A percentile compares a stretch with the other conserved stretches of the same genome.
Conservation (phyloP, 768 basidiomycete genomes). For the Boletus reticulatus region DNA sequence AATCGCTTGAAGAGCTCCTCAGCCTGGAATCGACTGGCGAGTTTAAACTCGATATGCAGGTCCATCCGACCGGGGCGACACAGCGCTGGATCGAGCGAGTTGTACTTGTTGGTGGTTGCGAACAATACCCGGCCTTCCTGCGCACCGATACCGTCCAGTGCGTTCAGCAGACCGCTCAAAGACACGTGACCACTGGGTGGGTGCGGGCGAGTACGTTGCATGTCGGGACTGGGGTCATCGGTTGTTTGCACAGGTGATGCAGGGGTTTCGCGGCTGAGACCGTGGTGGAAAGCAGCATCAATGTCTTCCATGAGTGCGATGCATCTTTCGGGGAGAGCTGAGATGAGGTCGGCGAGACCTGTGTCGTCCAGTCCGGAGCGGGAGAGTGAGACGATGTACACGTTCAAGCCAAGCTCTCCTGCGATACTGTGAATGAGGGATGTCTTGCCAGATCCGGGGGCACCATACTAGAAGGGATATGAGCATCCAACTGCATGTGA, state of each 20-base stretch:
- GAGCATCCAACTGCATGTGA: neutral
- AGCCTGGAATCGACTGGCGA: slow-evolving; percentile 70
- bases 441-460: slow-evolving; percentile 77
- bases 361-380: slow-evolving; percentile 62
- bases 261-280: slow-evolving; percentile 34
- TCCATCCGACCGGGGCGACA: slow-evolving; percentile 81
- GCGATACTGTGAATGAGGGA: slow-evolving; percentile 74
- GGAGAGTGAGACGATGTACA: slow-evolving; percentile 72
- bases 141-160: slow-evolving; percentile 77
- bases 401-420: slow-evolving; percentile 71
- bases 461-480: slow-evolving; percentile 49
- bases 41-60: slow-evolving; percentile 71
- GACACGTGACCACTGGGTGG: slow-evolving; percentile 41
- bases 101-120: slow-evolving; percentile 76
- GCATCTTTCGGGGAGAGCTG: slow-evolving; percentile 63
- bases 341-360: slow-evolving; percentile 54
- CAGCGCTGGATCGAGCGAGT: slow-evolving; percentile 68
- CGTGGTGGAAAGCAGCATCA: slow-evolving; percentile 66
- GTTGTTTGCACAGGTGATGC: neutral
- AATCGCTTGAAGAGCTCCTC: slow-evolving; percentile 65
- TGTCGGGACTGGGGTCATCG: slow-evolving; percentile 10
- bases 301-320: slow-evolving; percentile 85
- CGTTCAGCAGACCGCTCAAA: slow-evolving; percentile 73
- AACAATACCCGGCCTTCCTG: slow-evolving; percentile 82
- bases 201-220: slow-evolving; percentile 6